Percentiles rank a stretch among this genome's conserved stretches.
These are phyloP conservation scores for Cyberlindnera lachancei DNA, from an alignment of 805 yeast genomes.

Conservation along the genomic window DNA sequence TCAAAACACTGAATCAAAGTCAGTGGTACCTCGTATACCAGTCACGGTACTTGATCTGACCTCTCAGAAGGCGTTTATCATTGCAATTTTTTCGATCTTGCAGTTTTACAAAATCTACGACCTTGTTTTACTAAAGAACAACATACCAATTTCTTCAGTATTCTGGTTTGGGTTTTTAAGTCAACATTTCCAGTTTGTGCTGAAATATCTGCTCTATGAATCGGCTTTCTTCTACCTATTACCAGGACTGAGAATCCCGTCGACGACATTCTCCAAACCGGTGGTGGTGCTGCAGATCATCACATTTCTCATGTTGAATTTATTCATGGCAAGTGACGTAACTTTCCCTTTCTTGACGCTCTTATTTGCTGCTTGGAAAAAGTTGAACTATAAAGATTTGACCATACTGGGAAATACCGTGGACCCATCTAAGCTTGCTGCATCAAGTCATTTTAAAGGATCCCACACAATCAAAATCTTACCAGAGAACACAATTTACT, in stretches of 20 bases:
- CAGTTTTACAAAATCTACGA: conserved; percentile 86
- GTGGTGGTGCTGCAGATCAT: conserved; percentile 43
- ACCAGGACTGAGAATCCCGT: conserved; percentile 71
- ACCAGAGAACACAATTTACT: conserved; percentile 82
- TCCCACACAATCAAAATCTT: conserved; percentile 77
- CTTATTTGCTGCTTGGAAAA: conserved; percentile 36
- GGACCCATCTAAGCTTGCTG: conserved; percentile 22
- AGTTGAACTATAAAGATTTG: conserved; percentile 37
- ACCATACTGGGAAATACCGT: conserved; percentile 45
- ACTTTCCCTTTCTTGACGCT: conserved; percentile 39
- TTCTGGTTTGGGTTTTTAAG: conserved; percentile 31
- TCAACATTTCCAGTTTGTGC: conserved; percentile 50
- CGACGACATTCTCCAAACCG: conserved; percentile 57
- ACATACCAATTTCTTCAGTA: conserved; percentile 25
- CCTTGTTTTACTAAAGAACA: conserved; percentile 48
- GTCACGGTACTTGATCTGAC: conserved; percentile 60
- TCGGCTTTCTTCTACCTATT: conserved; percentile 61
- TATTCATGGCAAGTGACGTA: conserved; percentile 45
- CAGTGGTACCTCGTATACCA: conserved; percentile 48
- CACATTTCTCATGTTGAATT: conserved; percentile 39
- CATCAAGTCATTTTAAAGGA: conserved; percentile 63
- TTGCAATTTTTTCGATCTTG: conserved; percentile 62
- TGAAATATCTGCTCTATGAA: conserved; percentile 71
- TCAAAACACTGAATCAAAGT: no score
- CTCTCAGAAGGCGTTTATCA: conserved; percentile 62